Base-by-base conservation (phyloP, 2,329 filamentous ascomycete genomes). In the Stachybotrys echinatus region DNA sequence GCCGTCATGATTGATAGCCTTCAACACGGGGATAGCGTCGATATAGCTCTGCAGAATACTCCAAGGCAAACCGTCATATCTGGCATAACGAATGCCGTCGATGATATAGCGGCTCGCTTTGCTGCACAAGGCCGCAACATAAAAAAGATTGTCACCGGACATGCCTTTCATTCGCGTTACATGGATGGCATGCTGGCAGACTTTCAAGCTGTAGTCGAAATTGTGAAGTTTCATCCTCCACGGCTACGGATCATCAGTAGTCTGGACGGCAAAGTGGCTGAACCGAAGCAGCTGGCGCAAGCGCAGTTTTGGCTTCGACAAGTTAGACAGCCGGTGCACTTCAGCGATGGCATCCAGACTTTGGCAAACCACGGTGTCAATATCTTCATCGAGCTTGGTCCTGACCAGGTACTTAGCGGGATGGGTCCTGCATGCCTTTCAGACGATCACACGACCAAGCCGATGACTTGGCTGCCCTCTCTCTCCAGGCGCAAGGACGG, bases 21-120 rank as follows among this genome's bases (percentile, higher is more conserved):
- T 23, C 52, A 52, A n/a, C 43, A 64, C 17, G 49, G 47, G n/a
- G 49, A 54, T 58, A 70, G 66, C 3, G 64, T 76, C 19, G 75
- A 75, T 42, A 62, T 79, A 44, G 85, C 88, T 21, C 92, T 88
- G 70, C 79, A 89, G 66, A 94, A 94, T 59, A 82, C 84, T 0
- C 84, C 84, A 1, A 75, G 81, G 49, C 87, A 90, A 66, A 90
- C 84, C 14, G 88, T 92, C 2, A 74, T 92, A 31, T 71, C 69
- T 38, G 76, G 76, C 27, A 61, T 65, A 23, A 66, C 67, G 2
- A 57, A 58, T 2, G 66, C 72, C 53, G 66, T 77, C 43, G 58
- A 67, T 7, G 64, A 69, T 6, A 70, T 83, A 20, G 74, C 76
- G 8, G 51, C 61, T 23, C 53, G 69, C 50, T 58, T 75, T 8